phyloP scores from a whole-genome alignment of 805 yeast species.

The Saccharomycopsis guyanensis region DNA sequence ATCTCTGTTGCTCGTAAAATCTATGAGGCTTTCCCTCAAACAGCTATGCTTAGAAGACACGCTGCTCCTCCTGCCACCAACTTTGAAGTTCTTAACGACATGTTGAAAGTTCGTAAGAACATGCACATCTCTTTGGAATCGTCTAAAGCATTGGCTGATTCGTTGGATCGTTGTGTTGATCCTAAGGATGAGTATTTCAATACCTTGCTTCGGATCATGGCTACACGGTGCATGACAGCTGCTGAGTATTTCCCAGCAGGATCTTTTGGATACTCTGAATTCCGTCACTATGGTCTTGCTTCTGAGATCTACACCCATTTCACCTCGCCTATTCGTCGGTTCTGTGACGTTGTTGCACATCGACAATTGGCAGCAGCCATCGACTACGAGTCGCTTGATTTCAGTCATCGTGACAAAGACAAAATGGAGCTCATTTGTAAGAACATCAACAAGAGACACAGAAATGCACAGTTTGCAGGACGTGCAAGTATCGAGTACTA shows the following conservation, averaged over 20 bases:
- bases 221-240: conserved; percentile 98
- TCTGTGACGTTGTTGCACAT: conserved; percentile 96
- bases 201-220: conserved; percentile 89
- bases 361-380: conserved; percentile 98
- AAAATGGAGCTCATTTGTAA: conserved; percentile 85
- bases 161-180: conserved; percentile 83
- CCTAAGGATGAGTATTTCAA: conserved; percentile 83
- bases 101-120: conserved; percentile 73
- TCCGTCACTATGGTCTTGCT: conserved; percentile 94
- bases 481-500: conserved; percentile 96
- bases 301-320: conserved; percentile 96
- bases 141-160: conserved; percentile 87
- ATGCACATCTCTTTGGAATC: conserved; percentile 72
- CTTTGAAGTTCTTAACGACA: conserved; percentile 83
- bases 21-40: conserved; percentile 89
- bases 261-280: conserved; percentile 80
- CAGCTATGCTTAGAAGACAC: conserved; percentile 97
- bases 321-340: conserved; percentile 96
- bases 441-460: conserved; percentile 87
- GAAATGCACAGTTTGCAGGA: conserved; percentile 98
- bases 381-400: conserved; percentile 78
- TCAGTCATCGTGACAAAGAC: conserved; percentile 76
- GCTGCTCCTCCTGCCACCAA: conserved; percentile 95
- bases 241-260: conserved; percentile 97
- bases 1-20: conserved; percentile 92